Evolutionary conservation across 2,329 filamentous ascomycete species (phyloP).

Genomic region (Cucurbitaria berberidis): DNA sequence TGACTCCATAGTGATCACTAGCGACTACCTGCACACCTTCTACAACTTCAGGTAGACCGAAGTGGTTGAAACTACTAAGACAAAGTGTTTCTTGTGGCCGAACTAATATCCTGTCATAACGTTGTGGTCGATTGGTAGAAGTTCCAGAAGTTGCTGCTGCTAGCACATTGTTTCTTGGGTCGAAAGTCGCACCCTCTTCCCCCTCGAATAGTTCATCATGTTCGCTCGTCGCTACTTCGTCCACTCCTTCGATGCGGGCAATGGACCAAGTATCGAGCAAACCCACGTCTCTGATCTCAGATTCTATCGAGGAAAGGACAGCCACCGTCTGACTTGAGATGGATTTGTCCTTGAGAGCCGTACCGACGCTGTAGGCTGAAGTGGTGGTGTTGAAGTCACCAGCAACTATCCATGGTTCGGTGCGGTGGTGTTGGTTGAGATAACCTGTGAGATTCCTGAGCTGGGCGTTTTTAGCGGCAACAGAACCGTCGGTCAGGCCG

Average conservation of each 20-base stretch:
- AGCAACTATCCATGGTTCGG: conserved; percentile 62
- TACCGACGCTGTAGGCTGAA: conserved; percentile 62
- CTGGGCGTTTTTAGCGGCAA: conserved; percentile 64
- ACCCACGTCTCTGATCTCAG: conserved; percentile 52
- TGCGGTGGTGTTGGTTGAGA: conserved; percentile 51
- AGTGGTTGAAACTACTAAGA: conserved; percentile 61
- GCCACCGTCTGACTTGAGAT: conserved; percentile 59
- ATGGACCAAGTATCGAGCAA: conserved; percentile 62
- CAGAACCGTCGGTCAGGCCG: conserved; percentile 64
- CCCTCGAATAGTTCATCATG: conserved; percentile 57
- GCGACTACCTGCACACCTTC: conserved; percentile 26
- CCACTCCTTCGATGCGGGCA: conserved; percentile 53
- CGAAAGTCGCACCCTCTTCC: conserved; percentile 70
- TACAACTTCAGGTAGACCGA: conserved; percentile 55
- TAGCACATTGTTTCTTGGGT: conserved; percentile 63
- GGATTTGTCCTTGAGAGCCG: conserved; percentile 58
- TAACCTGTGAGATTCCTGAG: conserved; percentile 58
- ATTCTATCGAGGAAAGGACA: conserved; percentile 56
- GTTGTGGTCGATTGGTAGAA: conserved; percentile 65
- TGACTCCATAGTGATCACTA: conserved; percentile 63
- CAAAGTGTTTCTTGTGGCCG: conserved; percentile 51
- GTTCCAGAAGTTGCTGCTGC: conserved; percentile 62
- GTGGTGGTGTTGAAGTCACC: conserved; percentile 71
- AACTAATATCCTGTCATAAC: conserved; percentile 69
- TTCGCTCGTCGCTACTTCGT: conserved; percentile 41